Evolutionary conservation across 2,329 filamentous ascomycete genomes (phyloP).

Genomic region (Aspergillus intermedius): DNA sequence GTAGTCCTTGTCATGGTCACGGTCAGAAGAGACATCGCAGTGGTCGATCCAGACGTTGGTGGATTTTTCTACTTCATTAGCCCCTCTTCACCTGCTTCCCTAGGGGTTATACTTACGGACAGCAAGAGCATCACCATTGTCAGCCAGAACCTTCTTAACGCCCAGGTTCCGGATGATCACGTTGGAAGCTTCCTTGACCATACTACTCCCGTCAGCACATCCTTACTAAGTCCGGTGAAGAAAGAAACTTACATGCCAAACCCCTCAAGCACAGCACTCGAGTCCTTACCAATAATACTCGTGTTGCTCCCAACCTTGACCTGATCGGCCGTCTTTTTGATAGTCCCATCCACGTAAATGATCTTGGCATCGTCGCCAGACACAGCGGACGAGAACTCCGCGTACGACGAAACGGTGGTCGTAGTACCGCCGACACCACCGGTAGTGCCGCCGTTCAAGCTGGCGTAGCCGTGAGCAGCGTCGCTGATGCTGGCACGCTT

Average conservation of each 20-base stretch:
- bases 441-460: constrained; percentile 47
- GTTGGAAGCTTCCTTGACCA: constrained; percentile 51
- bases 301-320: constrained; percentile 46
- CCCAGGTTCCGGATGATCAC: constrained; percentile 59
- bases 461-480: constrained; percentile 40
- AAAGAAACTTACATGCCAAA: constrained; percentile 19
- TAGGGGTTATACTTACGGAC: constrained; percentile 39
- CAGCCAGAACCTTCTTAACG: constrained; percentile 51
- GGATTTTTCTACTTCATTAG: constrained; percentile 17
- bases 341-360: constrained; percentile 42
- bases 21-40: constrained; percentile 57
- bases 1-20: constrained; percentile 59
- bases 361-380: constrained; percentile 41
- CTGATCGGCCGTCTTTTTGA: constrained; percentile 38
- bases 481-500: constrained; percentile 23
- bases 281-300: constrained; percentile 46
- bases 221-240: constrained; percentile 20
- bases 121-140: constrained; percentile 54
- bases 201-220: constrained; percentile 38
- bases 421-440: constrained; percentile 51
- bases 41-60: constrained; percentile 62
- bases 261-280: constrained; percentile 51
- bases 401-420: constrained; percentile 49
- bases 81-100: constrained; percentile 13
- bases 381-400: constrained; percentile 46